Conservation (phyloP, 306 rosid species). For the Prunus dulcis region DNA sequence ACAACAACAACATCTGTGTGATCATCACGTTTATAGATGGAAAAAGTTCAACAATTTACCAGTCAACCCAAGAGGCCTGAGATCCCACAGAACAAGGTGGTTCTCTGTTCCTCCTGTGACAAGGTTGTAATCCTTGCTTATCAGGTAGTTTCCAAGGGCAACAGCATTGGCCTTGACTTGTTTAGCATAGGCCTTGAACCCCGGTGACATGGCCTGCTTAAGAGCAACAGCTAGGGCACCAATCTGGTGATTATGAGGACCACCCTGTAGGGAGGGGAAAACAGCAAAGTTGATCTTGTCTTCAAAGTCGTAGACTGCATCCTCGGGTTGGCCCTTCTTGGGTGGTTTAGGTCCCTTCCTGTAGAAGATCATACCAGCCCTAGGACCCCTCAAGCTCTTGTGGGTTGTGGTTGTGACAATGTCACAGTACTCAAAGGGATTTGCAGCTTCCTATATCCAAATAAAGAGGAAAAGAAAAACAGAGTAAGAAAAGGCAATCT, state of each 20-base stretch:
- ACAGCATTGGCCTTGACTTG: slow-evolving; percentile 96
- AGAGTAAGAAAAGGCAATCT: neutral
- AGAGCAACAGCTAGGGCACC: slow-evolving; percentile 95
- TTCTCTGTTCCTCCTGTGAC: slow-evolving; percentile 97
- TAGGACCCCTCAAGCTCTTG: slow-evolving; percentile 92
- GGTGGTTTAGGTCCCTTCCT: slow-evolving; percentile 89
- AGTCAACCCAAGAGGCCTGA: slow-evolving; percentile 91
- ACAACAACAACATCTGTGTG: neutral
- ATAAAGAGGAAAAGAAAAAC: neutral
- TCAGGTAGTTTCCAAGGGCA: slow-evolving; percentile 78
- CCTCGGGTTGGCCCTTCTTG: slow-evolving; percentile 94
- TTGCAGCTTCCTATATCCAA: slow-evolving; percentile 65
- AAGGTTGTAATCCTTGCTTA: slow-evolving; percentile 78
- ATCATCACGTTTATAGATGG: neutral
- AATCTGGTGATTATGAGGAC: slow-evolving; percentile 97
- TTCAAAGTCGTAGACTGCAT: slow-evolving; percentile 77
- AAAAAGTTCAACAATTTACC: slow-evolving; percentile 37
- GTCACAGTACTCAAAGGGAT: slow-evolving; percentile 86
- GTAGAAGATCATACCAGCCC: slow-evolving; percentile 97
- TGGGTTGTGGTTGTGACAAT: slow-evolving; percentile 92
- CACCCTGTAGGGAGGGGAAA: slow-evolving; percentile 95
- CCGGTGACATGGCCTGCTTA: slow-evolving; percentile 71
- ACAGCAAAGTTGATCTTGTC: slow-evolving; percentile 93
- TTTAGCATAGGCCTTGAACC: slow-evolving; percentile 82
- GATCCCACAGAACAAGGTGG: slow-evolving; percentile 99